Evolutionary conservation across 2,329 filamentous ascomycete species (phyloP), one percentile per base, ranked within the genome.

Genomic region (Cladosporium velox): DNA sequence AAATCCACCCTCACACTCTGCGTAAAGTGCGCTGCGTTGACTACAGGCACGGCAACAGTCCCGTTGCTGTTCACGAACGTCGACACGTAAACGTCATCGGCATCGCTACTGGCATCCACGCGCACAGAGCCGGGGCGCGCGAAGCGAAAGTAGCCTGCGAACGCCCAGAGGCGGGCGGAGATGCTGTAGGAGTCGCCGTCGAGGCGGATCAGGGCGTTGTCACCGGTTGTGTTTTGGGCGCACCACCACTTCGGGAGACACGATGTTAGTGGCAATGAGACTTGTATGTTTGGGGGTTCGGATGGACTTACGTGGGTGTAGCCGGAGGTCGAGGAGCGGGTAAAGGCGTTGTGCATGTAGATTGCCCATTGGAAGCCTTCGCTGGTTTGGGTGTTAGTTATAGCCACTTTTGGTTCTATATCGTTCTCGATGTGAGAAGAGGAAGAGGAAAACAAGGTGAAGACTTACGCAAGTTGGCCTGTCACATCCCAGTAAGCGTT

Each of bases 301-400:
- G 15, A 41, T 11, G 38, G 38, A 47, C 41, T 47, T 47, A 21
- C 41, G 52, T 55, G 28, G 30, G 28, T 32, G 26, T 60, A 70
- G 15, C 67, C 68, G 21, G 66, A 59, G 28, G 61, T 65, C 6
- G 62, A 41, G 59, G 68, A 68, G 26, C 34, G 26, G 62, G 71
- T 30, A 18, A 55, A 72, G 32, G 70, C 71, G 49, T 71, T 69
- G 64, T 72, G 70, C 70, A 72, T 70, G 60, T 72, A 72, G 28
- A 71, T 67, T 15, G 71, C 70, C 71, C 70, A 72, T 44, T 71
- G 71, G 65, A 71, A 71, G n/a, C 71, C 71, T 49, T 72, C 71
- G 44, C 28, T 32, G 26, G 26, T 5, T 21, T n/a, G 38, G 26
- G 28, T 52, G 60, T 64, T 28, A 64, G 49, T 11, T 10, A 14